Evolutionary conservation across 1,284 basidiomycete genomes (phyloP), one percentile per base, ranked within the genome.

Genomic region (Apiotrichum brassicae): DNA sequence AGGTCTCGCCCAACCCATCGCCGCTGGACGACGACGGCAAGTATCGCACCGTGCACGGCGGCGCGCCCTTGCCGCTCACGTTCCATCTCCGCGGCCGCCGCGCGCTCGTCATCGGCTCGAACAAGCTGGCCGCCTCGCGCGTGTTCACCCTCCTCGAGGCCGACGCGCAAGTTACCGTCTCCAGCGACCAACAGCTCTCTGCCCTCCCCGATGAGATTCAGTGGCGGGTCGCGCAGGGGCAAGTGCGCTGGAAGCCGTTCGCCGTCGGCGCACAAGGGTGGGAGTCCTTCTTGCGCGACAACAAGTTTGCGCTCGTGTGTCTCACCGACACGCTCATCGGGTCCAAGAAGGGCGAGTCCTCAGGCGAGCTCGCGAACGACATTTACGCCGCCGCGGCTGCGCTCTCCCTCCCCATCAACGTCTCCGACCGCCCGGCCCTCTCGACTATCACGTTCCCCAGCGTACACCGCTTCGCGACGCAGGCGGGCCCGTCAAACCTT

Each of bases 371-470:
- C 1, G 82, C 85, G 4, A 71, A 75, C 33, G 68, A 74, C 11
- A 76, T 93, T 25, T 78, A 80, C 49, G 58, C 65, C 6, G 66
- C 81, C 0, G 86, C 83, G 58, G 76, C 70, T 24, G 57, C 73
- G 0, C 77, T 79, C 18, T 79, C 81, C 35, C 84, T 95, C 41
- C 86, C 83, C 3, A 77, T 93, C 59, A 97, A 94, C 62, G 81
- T 88, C 26, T 83, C 90, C 7, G 94, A 97, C 72, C 82, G 85
- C 62, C 87, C 89, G 1, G 76, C 81, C 9, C 77, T 94, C 20
- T 95, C 89, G 69, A 90, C 95, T 65, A 97, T 89, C 67, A 84
- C 86, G 0, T 93, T 97, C 74, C 81, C 87, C 0, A 82, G 91
- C 0, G 82, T 84, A 0, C 89, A 97, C 65, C 86, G 93, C 5